Evolutionary conservation across 2,329 filamentous ascomycete species (phyloP).

Genomic region (Alternaria rosae): DNA sequence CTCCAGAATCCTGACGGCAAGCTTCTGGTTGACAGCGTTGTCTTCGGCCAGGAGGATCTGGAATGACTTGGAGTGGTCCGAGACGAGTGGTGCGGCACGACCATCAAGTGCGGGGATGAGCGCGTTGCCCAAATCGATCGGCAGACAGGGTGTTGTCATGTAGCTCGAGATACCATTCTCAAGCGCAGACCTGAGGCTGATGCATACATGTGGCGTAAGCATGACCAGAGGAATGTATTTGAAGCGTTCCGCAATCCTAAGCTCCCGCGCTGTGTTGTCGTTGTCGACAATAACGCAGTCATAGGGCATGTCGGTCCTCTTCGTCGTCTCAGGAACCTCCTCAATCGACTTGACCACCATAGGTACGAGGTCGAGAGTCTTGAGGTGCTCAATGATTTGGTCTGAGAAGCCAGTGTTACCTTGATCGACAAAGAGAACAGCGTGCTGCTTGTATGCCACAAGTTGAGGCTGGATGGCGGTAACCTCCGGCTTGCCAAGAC

Average conservation of each 20-base stretch:
- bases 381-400: constrained; percentile 80
- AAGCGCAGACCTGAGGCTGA: constrained; percentile 90
- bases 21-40: constrained; percentile 94
- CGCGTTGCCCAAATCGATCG: constrained; percentile 93
- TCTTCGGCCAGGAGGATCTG: constrained; percentile 96
- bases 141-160: constrained; percentile 95
- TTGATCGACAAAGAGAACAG: constrained; percentile 94
- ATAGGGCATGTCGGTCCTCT: constrained; percentile 67
- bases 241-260: constrained; percentile 90
- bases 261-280: constrained; percentile 83
- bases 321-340: constrained; percentile 66
- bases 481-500: constrained; percentile 80
- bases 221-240: constrained; percentile 98
- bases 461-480: constrained; percentile 82
- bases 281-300: constrained; percentile 97
- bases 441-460: constrained; percentile 88
- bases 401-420: constrained; percentile 78
- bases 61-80: constrained; percentile 93
- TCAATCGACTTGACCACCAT: constrained; percentile 81
- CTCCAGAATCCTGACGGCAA: constrained; percentile 95
- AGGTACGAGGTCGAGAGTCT: constrained; percentile 79
- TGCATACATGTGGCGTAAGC: constrained; percentile 85
- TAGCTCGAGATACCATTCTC: constrained; percentile 98
- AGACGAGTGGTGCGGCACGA: constrained; percentile 85
- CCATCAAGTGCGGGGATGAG: constrained; percentile 96